Percentiles rank a stretch among this genome's conserved stretches.
phyloP scores from a whole-genome alignment of 306 rosid species.

The Trifolium subterraneum region DNA sequence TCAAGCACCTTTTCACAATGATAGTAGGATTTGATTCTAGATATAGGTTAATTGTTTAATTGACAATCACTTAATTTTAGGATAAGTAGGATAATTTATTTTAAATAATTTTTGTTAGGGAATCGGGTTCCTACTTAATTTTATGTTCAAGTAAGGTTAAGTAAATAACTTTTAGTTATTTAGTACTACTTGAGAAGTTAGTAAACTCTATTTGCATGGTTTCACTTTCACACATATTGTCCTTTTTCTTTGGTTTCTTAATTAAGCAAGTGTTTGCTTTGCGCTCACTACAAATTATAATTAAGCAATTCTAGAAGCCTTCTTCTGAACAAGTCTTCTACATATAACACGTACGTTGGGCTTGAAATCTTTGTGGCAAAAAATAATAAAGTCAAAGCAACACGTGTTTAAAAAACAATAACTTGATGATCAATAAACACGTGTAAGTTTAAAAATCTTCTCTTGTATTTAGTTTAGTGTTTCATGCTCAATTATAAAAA shows the following conservation, averaged over 20 bases:
- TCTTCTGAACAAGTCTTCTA: conserved; percentile 36
- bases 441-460: neutral
- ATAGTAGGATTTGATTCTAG: no score
- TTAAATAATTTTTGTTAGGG: no score
- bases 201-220: neutral
- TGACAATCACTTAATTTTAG: no score
- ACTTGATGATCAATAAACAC: conserved; percentile 5
- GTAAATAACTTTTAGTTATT: neutral
- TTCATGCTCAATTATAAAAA: no score
- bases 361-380: neutral
- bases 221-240: neutral
- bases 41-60: no score
- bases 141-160: no score
- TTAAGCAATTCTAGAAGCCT: conserved; percentile 33
- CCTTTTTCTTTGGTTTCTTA: neutral
- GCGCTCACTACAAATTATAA: conserved; percentile 7
- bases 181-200: neutral
- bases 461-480: neutral
- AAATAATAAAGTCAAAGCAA: conserved; percentile 6
- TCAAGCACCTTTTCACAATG: no score
- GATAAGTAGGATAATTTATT: no score
- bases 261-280: conserved; percentile 32
- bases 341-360: conserved; percentile 31
- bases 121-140: no score
- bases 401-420: conserved; percentile 12